phyloP scores from a whole-genome alignment of 2,329 filamentous ascomycete genomes.

The Epicoccum sorghinum region DNA sequence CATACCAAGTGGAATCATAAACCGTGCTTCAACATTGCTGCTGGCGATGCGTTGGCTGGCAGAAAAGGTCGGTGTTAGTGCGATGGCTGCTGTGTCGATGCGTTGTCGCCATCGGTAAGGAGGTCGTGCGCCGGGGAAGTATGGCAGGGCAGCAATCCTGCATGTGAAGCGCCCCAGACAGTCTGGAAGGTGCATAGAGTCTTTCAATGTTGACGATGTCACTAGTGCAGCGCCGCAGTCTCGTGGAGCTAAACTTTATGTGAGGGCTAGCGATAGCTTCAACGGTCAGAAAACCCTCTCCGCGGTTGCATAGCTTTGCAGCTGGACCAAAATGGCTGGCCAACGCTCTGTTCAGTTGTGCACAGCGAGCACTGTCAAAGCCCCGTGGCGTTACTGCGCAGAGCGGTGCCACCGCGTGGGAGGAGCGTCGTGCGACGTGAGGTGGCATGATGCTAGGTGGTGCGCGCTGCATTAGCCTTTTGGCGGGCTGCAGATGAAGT shows the following conservation, averaged over 20 bases:
- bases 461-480: constrained; percentile 17
- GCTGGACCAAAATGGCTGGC: not conserved
- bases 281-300: not conserved
- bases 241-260: constrained; percentile 2
- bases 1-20: too few relatives aligned
- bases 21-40: not conserved
- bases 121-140: constrained; percentile 1
- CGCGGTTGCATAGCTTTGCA: not conserved
- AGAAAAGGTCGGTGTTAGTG: not conserved
- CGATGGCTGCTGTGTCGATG: not conserved
- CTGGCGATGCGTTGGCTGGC: too few relatives aligned
- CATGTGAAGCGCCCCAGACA: constrained; percentile 6
- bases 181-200: constrained; percentile 7
- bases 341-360: not conserved
- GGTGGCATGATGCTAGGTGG: constrained; percentile 14
- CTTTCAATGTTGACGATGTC: not conserved
- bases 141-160: not conserved
- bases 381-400: not conserved
- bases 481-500: constrained; percentile 16
- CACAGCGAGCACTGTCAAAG: constrained; percentile 3
- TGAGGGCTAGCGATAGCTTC: not conserved
- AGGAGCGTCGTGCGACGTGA: constrained; percentile 11
- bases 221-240: not conserved
- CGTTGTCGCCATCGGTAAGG: not conserved
- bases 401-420: constrained; percentile 12